phyloP scores from a whole-genome alignment of 257 asterid genomes.

The Solanum bulbocastanum region DNA sequence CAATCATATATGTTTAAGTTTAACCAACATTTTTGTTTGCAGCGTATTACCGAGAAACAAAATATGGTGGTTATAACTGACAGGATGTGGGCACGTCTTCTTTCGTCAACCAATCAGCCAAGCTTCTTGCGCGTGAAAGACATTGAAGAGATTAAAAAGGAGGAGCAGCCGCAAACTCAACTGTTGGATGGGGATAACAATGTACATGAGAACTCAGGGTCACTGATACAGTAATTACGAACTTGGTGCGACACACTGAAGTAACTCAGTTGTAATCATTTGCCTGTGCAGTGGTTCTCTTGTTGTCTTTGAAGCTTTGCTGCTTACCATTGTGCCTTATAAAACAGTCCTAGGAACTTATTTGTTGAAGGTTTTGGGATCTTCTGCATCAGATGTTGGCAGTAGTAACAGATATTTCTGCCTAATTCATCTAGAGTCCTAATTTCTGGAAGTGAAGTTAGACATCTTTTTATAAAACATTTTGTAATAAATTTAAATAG shows the following conservation, averaged over 20 bases:
- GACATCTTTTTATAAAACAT: not conserved
- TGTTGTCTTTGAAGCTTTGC: not conserved
- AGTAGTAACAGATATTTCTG: not conserved
- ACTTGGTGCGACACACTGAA: not conserved
- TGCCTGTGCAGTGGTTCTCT: not conserved
- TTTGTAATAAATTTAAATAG: not conserved
- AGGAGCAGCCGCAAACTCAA: conserved; percentile 18
- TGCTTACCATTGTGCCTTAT: not conserved
- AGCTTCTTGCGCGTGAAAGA: conserved; percentile 41
- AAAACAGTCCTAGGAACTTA: not conserved
- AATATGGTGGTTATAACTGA: conserved; percentile 60
- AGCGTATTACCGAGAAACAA: conserved; percentile 55
- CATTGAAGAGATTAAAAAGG: conserved; percentile 16
- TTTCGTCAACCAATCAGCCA: conserved; percentile 63
- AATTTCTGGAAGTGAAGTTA: not conserved
- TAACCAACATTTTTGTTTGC: not conserved
- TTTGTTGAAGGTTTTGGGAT: not conserved
- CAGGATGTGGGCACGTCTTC: conserved; percentile 79
- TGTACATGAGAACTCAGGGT: conserved; percentile 20
- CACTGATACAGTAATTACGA: conserved; percentile 1
- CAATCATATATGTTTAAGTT: not conserved
- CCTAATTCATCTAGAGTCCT: not conserved
- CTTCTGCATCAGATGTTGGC: not conserved
- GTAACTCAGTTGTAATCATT: not conserved
- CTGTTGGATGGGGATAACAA: conserved; percentile 23